Evolutionary conservation across 306 rosid species (phyloP), one percentile per base, ranked within the genome.

Genomic region (Vigna reflexopilosa): DNA sequence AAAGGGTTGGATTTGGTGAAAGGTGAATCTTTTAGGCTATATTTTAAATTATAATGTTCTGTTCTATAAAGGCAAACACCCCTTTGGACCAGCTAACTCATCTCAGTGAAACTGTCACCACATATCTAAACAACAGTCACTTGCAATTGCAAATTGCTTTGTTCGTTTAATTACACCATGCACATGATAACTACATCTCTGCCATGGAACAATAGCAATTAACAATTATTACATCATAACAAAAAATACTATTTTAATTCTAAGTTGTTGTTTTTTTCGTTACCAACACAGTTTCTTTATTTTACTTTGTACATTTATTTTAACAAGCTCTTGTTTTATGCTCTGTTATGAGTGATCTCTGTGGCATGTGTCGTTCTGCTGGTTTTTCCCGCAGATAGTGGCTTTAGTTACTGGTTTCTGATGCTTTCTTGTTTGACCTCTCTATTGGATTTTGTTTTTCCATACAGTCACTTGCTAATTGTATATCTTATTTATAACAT

Each of bases 1-100:
- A 50, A 75, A 57, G 58, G 52, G 72, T 82, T 76, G 85, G 81
- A 72, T 61, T 77, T 77, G 47, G 78, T 82, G 81, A 19, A 54
- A 7, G 61, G 81, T 81, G 81, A 61, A 81, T 77, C 70, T 67
- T 63, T 67, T 28, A 3, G 66, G 56, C 57, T 14, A 36, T 20
- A 24, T 38, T 62, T 68, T 54, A 34, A 24, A 57, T 57, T 55
- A 14, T 9, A 40, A 32, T 63, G 67, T 82, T 77, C 36, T 71
- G 70, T 36, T 47, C 6, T 56, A 59, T 56, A 48, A 20, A 14
- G 4, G 51, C 24, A 61, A 73, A 66, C 19, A 52, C 47, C 9
- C 26, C 36, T 78, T 70, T 76, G 81, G 69, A 77, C 75, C 42
- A 68, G 28, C 12, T 11, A 40, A 67, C 57, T 78, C 40, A 59